Base-by-base conservation (phyloP, 2,329 filamentous ascomycete species). In the Sporothrix pallida region DNA sequence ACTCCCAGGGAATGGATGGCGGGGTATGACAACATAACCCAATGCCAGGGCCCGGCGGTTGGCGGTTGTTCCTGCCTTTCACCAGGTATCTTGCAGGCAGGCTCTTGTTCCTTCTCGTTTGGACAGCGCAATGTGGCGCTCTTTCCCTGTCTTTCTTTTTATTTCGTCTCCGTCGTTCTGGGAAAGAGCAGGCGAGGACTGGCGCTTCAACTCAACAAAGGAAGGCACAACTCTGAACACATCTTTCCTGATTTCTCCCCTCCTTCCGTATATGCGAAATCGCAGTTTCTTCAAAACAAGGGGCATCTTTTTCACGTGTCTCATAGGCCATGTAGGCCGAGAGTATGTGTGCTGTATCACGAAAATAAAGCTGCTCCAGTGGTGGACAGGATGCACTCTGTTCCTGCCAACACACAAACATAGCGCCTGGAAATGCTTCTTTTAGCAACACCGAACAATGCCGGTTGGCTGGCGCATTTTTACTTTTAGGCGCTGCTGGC, bases 281-380 rank as follows among this genome's bases (percentile, higher is more conserved):
- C 12, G 20, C 15, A 7, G 12, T 9, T 69, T 3, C 9, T 13
- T 9, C 15, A 37, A 68, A 12, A 17, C 23, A 31, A 31, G 20
- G 31, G 31, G 20, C 2, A 50, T 44, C n/a, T 67, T 46, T 46
- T 72, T 72, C 70, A 72, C 70, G 70, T 72, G 70, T 62, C 50
- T n/a, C 54, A 31, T 15, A 7, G 26, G n/a, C 23, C 54, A 71
- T 62, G 69, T 50, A 48, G 69, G 69, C 5, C 8, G 42, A 56
- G n/a, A 56, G 44, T 13, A 4, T 26, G 31, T n/a, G 31, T 42
- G 42, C 23, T 52, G 63, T 26, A 67, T 26, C 63, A 67, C 63
- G 63, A 67, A 50, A 50, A 67, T 10, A 48, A 44, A 67, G 20
- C 37, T 17, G 60, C 37, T 63, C 37, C 17, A 63, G n/a, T 20